phyloP scores from a whole-genome alignment of 225 moss, liverwort and hornwort species.

The Sphagnum contortum region DNA sequence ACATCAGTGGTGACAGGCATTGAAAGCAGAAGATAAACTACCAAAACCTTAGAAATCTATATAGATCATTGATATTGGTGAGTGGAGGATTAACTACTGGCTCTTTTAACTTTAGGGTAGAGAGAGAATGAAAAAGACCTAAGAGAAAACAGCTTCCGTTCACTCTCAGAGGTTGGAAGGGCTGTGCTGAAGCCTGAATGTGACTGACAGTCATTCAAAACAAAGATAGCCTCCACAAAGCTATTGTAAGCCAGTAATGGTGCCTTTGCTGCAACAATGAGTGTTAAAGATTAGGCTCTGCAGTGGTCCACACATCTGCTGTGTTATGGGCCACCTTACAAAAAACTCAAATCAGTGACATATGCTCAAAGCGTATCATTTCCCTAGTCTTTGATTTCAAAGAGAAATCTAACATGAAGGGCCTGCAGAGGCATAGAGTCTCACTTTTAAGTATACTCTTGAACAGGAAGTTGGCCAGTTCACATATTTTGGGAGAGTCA shows the following conservation, averaged over 20 bases:
- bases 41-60: too few species aligned
- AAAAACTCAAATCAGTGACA: too few species aligned
- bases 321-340: background rate
- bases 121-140: constrained; percentile 9
- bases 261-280: constrained; percentile 30
- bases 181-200: constrained; percentile 32
- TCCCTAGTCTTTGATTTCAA: too few species aligned
- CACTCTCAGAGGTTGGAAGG: constrained; percentile 25
- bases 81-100: too few species aligned
- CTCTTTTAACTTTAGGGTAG: too few species aligned
- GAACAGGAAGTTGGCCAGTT: constrained; percentile 43
- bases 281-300: background rate
- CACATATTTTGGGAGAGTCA: constrained; percentile 34
- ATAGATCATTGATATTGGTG: too few species aligned
- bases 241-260: constrained; percentile 57
- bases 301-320: background rate
- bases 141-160: constrained; percentile 37
- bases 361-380: too few species aligned
- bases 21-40: too few species aligned
- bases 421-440: background rate
- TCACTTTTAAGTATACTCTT: constrained; percentile 37
- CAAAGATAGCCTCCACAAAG: constrained; percentile 52
- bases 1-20: too few species aligned
- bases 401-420: background rate
- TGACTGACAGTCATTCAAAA: constrained; percentile 38